These are phyloP conservation scores for Venturia aucupariae DNA, from an alignment of 2,329 filamentous ascomycete genomes.

Conservation along the genomic window DNA sequence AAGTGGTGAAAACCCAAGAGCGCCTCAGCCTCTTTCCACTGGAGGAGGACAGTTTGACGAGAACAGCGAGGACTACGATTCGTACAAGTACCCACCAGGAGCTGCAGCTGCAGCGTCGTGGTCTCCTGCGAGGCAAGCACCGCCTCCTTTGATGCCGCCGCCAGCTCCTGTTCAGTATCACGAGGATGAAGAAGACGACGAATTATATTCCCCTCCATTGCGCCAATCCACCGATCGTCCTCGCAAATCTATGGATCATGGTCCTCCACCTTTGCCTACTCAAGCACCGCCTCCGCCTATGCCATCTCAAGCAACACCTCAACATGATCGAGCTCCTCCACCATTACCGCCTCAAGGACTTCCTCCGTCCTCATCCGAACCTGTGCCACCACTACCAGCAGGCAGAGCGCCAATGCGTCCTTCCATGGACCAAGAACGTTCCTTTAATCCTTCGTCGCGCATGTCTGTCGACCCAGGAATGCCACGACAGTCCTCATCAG, in stretches of 20 bases:
- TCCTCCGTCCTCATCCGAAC: slow-evolving; percentile 20
- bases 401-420: slow-evolving; percentile 19
- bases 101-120: not conserved
- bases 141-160: slow-evolving; percentile 25
- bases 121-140: slow-evolving; percentile 11
- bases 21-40: slow-evolving; percentile 53
- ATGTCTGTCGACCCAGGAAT: slow-evolving; percentile 50
- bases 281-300: slow-evolving; percentile 22
- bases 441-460: slow-evolving; percentile 31
- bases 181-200: slow-evolving; percentile 29
- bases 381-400: slow-evolving; percentile 19
- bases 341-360: slow-evolving; percentile 26
- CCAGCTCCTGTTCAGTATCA: slow-evolving; percentile 21
- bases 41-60: slow-evolving; percentile 27
- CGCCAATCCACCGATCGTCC: slow-evolving; percentile 24
- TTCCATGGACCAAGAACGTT: slow-evolving; percentile 18
- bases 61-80: slow-evolving; percentile 56
- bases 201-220: slow-evolving; percentile 38
- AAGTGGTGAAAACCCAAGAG: slow-evolving; percentile 63
- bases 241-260: slow-evolving; percentile 7
- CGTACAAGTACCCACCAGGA: slow-evolving; percentile 42
- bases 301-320: slow-evolving; percentile 25
- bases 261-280: slow-evolving; percentile 19
- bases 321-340: slow-evolving; percentile 23
- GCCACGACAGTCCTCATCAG: slow-evolving; percentile 51